phyloP scores from a whole-genome alignment of 176 grass and related monocot genomes.

The Alopecurus myosuroides region DNA sequence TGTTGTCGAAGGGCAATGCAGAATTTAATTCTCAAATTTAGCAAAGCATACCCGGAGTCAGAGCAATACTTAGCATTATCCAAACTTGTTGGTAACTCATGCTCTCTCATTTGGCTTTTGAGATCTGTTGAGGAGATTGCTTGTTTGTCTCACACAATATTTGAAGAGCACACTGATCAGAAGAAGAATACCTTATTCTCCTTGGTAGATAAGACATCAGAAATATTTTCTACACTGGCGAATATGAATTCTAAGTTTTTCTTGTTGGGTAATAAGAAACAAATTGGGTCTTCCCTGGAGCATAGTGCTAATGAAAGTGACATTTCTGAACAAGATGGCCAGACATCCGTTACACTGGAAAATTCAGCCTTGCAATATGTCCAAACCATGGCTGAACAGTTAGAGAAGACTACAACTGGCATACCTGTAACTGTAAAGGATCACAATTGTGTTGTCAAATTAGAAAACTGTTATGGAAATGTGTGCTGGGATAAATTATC shows the following conservation, averaged over 20 bases:
- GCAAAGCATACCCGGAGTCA: conserved; percentile 34
- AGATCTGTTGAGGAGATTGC: conserved; percentile 56
- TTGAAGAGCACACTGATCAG: conserved; percentile 46
- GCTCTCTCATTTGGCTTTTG: conserved; percentile 68
- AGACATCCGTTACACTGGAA: conserved; percentile 34
- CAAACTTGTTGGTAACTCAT: conserved; percentile 32
- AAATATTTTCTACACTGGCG: conserved; percentile 66
- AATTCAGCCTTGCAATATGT: conserved; percentile 40
- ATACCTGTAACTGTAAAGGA: conserved; percentile 47
- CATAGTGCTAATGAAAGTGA: conserved; percentile 8
- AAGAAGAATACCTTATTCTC: conserved; percentile 54
- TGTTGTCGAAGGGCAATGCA: conserved; percentile 79
- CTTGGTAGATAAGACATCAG: conserved; percentile 68
- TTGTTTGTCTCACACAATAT: conserved; percentile 38
- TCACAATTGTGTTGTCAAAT: conserved; percentile 43
- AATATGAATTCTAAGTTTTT: conserved; percentile 45
- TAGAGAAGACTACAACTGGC: conserved; percentile 38
- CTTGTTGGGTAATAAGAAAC: conserved; percentile 38
- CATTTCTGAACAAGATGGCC: conserved; percentile 24
- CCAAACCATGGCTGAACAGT: conserved; percentile 57
- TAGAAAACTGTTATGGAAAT: conserved; percentile 43
- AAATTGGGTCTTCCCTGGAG: conserved; percentile 27
- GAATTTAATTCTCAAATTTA: conserved; percentile 55
- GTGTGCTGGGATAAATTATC: conserved; percentile 48
- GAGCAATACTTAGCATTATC: conserved; percentile 40